Evolutionary conservation across 306 rosid species (phyloP).

Genomic region (Rosa persica): DNA sequence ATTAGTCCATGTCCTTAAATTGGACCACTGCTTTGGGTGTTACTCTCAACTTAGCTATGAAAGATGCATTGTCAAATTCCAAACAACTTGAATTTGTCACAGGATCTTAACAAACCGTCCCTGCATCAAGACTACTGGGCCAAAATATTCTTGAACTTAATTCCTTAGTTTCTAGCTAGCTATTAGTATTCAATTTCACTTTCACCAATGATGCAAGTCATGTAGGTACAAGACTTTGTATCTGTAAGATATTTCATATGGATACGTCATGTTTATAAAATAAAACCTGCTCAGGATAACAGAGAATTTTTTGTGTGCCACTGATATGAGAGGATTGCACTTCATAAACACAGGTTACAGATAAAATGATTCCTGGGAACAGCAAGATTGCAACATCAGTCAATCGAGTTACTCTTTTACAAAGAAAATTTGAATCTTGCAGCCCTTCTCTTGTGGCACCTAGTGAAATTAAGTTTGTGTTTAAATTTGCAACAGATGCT

Average conservation of each 20-base stretch:
- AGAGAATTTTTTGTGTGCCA: not conserved
- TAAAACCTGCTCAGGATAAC: not conserved
- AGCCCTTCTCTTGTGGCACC: conserved; percentile 23
- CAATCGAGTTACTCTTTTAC: conserved; percentile 29
- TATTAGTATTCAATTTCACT: too few relatives aligned
- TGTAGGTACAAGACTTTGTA: not conserved
- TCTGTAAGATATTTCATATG: not conserved
- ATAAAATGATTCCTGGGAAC: not conserved
- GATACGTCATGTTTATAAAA: not conserved
- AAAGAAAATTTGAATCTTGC: conserved; percentile 32
- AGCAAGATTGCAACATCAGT: conserved; percentile 27
- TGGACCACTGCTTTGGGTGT: too few relatives aligned
- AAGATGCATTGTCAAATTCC: not conserved
- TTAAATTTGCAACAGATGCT: conserved; percentile 63
- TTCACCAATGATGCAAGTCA: too few relatives aligned
- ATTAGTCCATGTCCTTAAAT: not conserved
- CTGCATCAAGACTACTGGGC: too few relatives aligned
- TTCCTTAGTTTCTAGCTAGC: too few relatives aligned
- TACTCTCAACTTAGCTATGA: too few relatives aligned
- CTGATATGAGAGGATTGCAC: not conserved
- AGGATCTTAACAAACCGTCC: too few relatives aligned
- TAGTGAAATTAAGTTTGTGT: conserved; percentile 40
- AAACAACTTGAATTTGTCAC: not conserved
- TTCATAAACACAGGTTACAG: conserved; percentile 26
- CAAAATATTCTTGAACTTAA: too few relatives aligned